A percentile compares a stretch with the other conserved stretches of the same genome.
Conservation (phyloP, 129 eudicot genomes). For the sunflower (Helianthus annuus) region HanXRQr2.0-SUNRISE NC_035440.2:67843699-67844198, state of each 20-base stretch:
- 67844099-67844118: not conserved
- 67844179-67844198: not conserved
- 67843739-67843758: too few species aligned
- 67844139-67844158: not conserved
- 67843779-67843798: not conserved
- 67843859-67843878: not conserved
- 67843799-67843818: not conserved
- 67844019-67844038: not conserved
- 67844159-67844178: not conserved
- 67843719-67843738: too few species aligned
- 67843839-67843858: not conserved
- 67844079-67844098: not conserved
- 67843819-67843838: not conserved
- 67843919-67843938: not conserved
- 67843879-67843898: not conserved
- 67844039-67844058: not conserved
- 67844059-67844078: not conserved
- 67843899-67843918: conserved; percentile 1
- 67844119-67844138: not conserved
- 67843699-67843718: too few species aligned
- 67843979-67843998: not conserved
- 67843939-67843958: conserved; percentile 9
- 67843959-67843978: not conserved
- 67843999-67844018: not conserved
- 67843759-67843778: not conserved